These are phyloP conservation scores for Lepiota venenata DNA, from an alignment of 768 basidiomycete species.

Conservation along the genomic window DNA sequence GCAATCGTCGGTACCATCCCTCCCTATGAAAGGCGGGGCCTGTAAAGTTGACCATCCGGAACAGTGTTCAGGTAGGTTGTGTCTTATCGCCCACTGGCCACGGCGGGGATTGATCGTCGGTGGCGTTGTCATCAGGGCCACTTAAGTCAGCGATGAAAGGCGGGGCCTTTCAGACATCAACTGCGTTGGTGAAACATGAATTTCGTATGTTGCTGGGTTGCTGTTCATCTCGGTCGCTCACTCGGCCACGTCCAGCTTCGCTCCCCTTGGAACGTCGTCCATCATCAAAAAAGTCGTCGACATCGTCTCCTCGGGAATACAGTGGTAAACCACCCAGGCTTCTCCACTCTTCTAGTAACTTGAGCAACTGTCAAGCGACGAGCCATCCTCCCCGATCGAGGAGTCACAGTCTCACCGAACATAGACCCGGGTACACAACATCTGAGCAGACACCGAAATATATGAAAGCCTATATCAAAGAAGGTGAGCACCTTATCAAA, in stretches of 20 bases:
- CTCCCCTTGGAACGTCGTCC: constrained; percentile 5
- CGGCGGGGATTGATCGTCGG: background rate
- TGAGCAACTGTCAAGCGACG: background rate
- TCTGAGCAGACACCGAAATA: constrained; percentile 20
- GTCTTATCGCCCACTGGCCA: background rate
- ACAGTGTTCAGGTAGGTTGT: constrained; percentile 1
- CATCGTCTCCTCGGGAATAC: constrained; percentile 7
- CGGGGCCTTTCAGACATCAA: background rate
- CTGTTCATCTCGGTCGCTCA: background rate
- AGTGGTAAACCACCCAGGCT: background rate
- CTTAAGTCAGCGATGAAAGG: constrained; percentile 11
- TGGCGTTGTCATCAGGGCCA: background rate
- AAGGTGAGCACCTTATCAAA: constrained; percentile 13
- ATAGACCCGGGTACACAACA: background rate
- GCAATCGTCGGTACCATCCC: background rate
- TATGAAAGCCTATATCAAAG: constrained; percentile 25
- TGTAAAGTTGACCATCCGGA: constrained; percentile 1
- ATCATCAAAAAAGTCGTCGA: constrained; percentile 1
- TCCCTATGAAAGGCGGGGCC: background rate
- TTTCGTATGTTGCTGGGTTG: constrained; percentile 1
- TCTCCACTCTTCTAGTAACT: background rate
- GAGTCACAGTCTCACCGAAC: constrained; percentile 11
- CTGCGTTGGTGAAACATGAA: constrained; percentile 5
- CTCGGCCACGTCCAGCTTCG: background rate
- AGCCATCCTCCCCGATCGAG: constrained; percentile 2